phyloP scores from a whole-genome alignment of 2,329 filamentous ascomycete species.

The Tympanopsis confertula region DNA sequence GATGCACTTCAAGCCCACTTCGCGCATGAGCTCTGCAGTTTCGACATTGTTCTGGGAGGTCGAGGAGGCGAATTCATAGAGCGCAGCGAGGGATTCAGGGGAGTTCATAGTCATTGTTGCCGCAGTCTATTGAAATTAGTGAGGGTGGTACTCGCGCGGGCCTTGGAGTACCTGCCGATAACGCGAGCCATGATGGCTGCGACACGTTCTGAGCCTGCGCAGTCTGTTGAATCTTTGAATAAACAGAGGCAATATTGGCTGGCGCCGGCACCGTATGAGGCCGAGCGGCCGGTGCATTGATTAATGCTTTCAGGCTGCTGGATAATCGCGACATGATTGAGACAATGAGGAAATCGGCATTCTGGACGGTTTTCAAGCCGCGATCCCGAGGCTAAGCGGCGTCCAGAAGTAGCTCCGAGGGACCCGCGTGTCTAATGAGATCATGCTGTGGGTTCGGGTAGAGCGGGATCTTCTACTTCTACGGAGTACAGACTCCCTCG shows the following conservation, averaged over 20 bases:
- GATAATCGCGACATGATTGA: conserved; percentile 64
- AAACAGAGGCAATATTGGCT: conserved; percentile 49
- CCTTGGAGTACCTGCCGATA: conserved; percentile 14
- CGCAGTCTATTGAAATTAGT: conserved; percentile 58
- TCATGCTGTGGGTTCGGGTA: too few species aligned
- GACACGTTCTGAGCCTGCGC: conserved; percentile 52
- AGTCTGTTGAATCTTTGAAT: conserved; percentile 50
- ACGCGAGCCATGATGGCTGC: conserved; percentile 50
- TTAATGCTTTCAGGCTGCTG: conserved; percentile 58
- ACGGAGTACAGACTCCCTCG: too few species aligned
- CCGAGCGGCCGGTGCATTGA: conserved; percentile 57
- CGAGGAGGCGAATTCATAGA: conserved; percentile 40
- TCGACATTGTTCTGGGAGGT: conserved; percentile 7
- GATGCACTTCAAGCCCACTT: conserved; percentile 67
- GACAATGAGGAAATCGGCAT: neutral
- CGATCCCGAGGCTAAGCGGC: too few species aligned
- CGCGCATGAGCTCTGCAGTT: conserved; percentile 61
- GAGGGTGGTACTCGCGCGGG: neutral
- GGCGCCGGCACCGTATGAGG: conserved; percentile 57
- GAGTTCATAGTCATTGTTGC: conserved; percentile 81
- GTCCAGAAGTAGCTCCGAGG: too few species aligned
- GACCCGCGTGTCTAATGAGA: too few species aligned
- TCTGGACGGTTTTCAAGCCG: too few species aligned
- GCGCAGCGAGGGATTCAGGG: conserved; percentile 57
- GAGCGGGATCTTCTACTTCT: too few species aligned